These are phyloP conservation scores for Peronospora farinosa DNA, from an alignment of 352 stramenopile species.

Conservation along the genomic window DNA sequence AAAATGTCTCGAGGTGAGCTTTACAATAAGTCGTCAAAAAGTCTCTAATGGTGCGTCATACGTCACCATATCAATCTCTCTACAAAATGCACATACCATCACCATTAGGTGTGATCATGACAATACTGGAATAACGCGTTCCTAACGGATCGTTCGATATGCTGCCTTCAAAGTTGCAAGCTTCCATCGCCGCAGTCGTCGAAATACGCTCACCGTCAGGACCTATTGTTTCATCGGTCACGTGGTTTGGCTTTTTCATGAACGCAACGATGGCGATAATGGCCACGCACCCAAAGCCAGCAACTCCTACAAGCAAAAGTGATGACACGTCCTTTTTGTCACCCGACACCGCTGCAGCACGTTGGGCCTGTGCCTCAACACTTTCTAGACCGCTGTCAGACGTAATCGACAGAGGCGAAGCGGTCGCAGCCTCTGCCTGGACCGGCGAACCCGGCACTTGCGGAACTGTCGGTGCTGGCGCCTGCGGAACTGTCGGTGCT, in stretches of 20 bases:
- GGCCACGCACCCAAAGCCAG: constrained; percentile 28
- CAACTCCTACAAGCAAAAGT: constrained; percentile 18
- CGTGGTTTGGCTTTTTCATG: constrained; percentile 36
- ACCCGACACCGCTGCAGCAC: constrained; percentile 32
- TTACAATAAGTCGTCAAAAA: no score
- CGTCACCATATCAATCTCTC: constrained; percentile 5
- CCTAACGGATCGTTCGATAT: constrained; percentile 72
- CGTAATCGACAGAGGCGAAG: constrained; percentile 4
- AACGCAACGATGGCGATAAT: constrained; percentile 53
- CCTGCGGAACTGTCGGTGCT: not conserved
- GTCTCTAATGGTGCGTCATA: no score
- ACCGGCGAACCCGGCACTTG: constrained; percentile 4
- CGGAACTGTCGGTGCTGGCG: not conserved
- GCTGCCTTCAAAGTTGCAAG: constrained; percentile 42
- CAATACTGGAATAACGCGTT: constrained; percentile 80
- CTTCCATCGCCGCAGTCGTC: constrained; percentile 34
- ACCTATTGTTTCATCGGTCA: constrained; percentile 10
- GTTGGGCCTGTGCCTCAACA: constrained; percentile 43
- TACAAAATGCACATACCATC: constrained; percentile 78
- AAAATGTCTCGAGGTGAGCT: no score
- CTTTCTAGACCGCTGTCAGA: constrained; percentile 26
- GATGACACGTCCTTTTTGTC: constrained; percentile 3
- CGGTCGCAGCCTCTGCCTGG: no score
- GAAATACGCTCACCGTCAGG: constrained; percentile 30
- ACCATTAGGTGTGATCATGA: constrained; percentile 81